Conservation (phyloP, 176 grass and related monocot species). For the Chrysopogon serrulatus region DNA sequence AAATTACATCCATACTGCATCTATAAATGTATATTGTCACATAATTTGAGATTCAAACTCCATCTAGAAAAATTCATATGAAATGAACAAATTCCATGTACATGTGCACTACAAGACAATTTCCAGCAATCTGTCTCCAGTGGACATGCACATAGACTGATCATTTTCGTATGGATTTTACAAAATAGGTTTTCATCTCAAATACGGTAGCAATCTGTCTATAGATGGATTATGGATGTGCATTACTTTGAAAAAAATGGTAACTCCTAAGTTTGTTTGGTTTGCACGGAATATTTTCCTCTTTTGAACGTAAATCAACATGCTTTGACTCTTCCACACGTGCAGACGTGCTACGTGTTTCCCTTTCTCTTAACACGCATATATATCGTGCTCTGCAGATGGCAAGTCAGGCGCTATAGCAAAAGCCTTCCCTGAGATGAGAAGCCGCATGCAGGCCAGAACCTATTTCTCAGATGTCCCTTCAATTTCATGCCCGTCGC, state of each 20-base stretch:
- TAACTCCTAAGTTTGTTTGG: no score
- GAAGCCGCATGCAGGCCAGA: background rate
- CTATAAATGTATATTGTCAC: background rate
- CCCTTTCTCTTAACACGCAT: background rate
- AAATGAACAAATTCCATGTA: background rate
- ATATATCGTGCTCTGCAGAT: conserved; percentile 49
- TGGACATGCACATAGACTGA: background rate
- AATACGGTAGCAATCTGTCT: background rate
- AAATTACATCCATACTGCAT: background rate
- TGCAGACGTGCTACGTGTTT: background rate
- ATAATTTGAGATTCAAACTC: background rate
- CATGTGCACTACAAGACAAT: background rate
- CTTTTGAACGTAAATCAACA: background rate
- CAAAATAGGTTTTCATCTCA: background rate
- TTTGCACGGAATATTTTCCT: background rate
- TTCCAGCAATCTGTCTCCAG: background rate
- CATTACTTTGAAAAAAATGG: no score
- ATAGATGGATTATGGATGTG: no score
- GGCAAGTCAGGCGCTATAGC: conserved; percentile 67
- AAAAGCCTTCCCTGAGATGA: background rate
- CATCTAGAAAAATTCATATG: background rate
- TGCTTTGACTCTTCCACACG: background rate
- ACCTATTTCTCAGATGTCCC: background rate
- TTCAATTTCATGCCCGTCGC: background rate
- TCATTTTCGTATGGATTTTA: background rate